These are phyloP conservation scores for Pleurotus cornucopiae DNA, from an alignment of 768 basidiomycete species.

Conservation along the genomic window DNA sequence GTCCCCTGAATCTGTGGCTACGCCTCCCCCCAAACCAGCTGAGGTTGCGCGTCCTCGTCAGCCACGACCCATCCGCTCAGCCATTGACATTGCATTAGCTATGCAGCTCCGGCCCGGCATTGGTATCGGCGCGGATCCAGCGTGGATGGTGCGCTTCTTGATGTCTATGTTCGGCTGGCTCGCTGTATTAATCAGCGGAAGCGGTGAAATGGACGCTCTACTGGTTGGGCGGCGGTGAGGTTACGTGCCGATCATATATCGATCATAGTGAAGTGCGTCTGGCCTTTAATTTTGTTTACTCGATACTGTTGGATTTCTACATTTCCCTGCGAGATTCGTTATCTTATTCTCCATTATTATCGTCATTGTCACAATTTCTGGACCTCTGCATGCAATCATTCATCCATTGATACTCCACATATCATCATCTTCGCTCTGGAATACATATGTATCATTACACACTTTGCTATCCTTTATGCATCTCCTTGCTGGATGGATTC, in stretches of 20 bases:
- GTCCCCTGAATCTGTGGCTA: slow-evolving; percentile 1
- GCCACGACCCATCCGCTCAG: slow-evolving; percentile 28
- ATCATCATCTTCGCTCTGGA: slow-evolving; percentile 1
- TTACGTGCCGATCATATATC: background rate
- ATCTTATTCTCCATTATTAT: slow-evolving; percentile 1
- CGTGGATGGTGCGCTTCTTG: slow-evolving; percentile 76
- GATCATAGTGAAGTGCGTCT: no score
- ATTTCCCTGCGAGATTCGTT: background rate
- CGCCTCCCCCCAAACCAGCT: slow-evolving; percentile 6
- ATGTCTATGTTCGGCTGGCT: slow-evolving; percentile 82
- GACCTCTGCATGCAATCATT: slow-evolving; percentile 5
- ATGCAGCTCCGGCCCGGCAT: slow-evolving; percentile 76
- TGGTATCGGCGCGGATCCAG: slow-evolving; percentile 66
- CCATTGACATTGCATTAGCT: slow-evolving; percentile 66
- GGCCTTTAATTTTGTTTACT: no score
- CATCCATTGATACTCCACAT: background rate
- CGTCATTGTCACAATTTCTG: slow-evolving; percentile 1
- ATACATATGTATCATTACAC: slow-evolving; percentile 6
- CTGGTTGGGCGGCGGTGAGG: slow-evolving; percentile 3
- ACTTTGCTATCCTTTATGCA: background rate
- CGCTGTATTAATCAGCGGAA: slow-evolving; percentile 49
- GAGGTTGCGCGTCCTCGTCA: background rate
- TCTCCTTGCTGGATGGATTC: background rate
- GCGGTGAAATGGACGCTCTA: slow-evolving; percentile 14
- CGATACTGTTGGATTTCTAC: background rate